Base-by-base conservation (phyloP, 2,329 filamentous ascomycete species). In the Didymella pomorum region DNA sequence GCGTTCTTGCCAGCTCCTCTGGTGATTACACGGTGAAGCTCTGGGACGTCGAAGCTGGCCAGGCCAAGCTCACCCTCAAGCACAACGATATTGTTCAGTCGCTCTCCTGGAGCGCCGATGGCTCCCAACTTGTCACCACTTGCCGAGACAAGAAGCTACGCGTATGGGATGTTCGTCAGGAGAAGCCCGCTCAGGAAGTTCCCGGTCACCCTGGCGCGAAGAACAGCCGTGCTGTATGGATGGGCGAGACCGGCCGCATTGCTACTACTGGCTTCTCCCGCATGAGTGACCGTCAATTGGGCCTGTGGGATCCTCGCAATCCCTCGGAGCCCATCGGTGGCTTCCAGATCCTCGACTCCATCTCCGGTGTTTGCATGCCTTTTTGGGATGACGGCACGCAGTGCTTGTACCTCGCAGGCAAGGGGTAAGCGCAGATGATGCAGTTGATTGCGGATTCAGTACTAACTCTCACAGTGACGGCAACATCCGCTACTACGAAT, bases 351-450 rank as follows among this genome's bases (percentile, higher is more conserved):
- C 85, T 99, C 47, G 95, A 99, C 79, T 96, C 92, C 45, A 97
- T 97, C 72, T 97, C 94, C 44, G 95, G 95, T 76, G 93, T 99
- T 60, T 96, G 93, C 84, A 97, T 99, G 92, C 95, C 95, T 29
- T 98, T 99, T 86, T 99, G 95, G 95, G 95, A 99, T 76, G 94
- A 98, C 61, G 92, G 93, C 61, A 97, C 92, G 51, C 93, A 95
- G 80, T 96, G 92, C 76, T 83, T 99, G 73, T 99, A 97, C 79
- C 86, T 99, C 74, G 95, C 95, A 71, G 95, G 95, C 76, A 98
- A 98, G 83, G 95, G 94, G 92, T 94, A 79, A 82, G 90, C 80
- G 33, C 9, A 23, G 18, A 3, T 35, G 28, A 8, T 23, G 1
- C 21, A 29, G 23, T 18, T 11, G 6, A 4, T 28, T 5, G 44